A percentile compares a stretch with the other conserved stretches of the same genome.
phyloP scores from a whole-genome alignment of 345 rosid genomes.

The Eutrema yunnanense region DNA sequence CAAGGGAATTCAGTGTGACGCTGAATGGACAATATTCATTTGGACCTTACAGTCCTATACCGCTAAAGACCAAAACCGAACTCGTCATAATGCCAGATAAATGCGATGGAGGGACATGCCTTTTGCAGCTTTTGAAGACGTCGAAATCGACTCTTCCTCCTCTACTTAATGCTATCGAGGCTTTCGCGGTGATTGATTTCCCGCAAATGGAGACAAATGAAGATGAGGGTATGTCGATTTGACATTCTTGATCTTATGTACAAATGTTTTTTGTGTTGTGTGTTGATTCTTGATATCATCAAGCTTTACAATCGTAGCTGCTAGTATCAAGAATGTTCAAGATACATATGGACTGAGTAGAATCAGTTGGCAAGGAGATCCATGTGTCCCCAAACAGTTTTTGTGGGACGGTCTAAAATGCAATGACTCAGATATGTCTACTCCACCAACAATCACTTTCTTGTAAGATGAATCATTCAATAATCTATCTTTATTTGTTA shows the following conservation, averaged over 20 bases:
- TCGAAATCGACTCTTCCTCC: background rate
- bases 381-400: constrained; percentile 40
- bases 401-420: constrained; percentile 52
- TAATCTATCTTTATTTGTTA: background rate
- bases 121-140: constrained; percentile 1
- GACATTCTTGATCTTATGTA: background rate
- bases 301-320: background rate
- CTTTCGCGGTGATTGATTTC: background rate
- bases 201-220: background rate
- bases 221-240: background rate
- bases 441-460: constrained; percentile 23
- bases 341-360: constrained; percentile 23
- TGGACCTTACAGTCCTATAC: constrained; percentile 32
- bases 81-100: background rate
- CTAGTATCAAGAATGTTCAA: constrained; percentile 23
- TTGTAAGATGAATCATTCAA: constrained; percentile 16
- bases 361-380: constrained; percentile 66
- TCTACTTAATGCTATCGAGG: background rate
- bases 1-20: constrained; percentile 36
- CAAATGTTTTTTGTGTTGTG: background rate
- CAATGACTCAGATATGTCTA: constrained; percentile 14
- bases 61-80: constrained; percentile 5
- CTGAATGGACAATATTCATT: constrained; percentile 28
- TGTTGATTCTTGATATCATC: background rate
- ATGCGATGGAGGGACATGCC: constrained; percentile 23